Conservation (phyloP, 1,284 basidiomycete genomes). For the Bondarzewia mesenterica region DNA sequence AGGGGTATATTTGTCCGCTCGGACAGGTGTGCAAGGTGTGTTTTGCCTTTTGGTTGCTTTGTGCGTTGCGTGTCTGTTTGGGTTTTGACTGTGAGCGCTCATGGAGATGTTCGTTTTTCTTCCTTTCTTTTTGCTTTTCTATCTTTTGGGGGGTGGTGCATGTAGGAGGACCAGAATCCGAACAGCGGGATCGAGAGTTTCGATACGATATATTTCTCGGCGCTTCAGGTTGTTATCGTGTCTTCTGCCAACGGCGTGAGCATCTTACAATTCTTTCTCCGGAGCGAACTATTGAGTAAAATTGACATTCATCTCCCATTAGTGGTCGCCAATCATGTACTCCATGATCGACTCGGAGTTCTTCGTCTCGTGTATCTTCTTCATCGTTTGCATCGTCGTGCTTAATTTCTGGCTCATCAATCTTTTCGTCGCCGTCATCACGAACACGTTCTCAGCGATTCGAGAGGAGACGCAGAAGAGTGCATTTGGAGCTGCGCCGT, state of each 20-base stretch:
- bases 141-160: too few relatives aligned
- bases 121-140: too few relatives aligned
- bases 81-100: not conserved
- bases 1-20: constrained; percentile 81
- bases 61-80: not conserved
- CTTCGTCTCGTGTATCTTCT: constrained; percentile 83
- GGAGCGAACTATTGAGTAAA: not conserved
- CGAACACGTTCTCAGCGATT: constrained; percentile 90
- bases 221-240: constrained; percentile 82
- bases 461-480: constrained; percentile 84
- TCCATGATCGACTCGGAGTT: constrained; percentile 88
- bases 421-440: constrained; percentile 93
- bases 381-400: constrained; percentile 77
- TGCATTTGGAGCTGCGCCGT: constrained; percentile 84
- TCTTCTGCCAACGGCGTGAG: constrained; percentile 73
- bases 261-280: constrained; percentile 8
- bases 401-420: constrained; percentile 95
- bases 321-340: constrained; percentile 87
- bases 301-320: not conserved
- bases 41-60: constrained; percentile 3
- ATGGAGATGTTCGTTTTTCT: too few relatives aligned
- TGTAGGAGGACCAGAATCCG: constrained; percentile 65
- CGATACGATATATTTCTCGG: constrained; percentile 82
- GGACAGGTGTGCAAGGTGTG: constrained; percentile 71
- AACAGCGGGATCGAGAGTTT: constrained; percentile 70